Evolutionary conservation across 352 stramenopile species (phyloP).

Genomic region (Elongisporangium anandrum): DNA sequence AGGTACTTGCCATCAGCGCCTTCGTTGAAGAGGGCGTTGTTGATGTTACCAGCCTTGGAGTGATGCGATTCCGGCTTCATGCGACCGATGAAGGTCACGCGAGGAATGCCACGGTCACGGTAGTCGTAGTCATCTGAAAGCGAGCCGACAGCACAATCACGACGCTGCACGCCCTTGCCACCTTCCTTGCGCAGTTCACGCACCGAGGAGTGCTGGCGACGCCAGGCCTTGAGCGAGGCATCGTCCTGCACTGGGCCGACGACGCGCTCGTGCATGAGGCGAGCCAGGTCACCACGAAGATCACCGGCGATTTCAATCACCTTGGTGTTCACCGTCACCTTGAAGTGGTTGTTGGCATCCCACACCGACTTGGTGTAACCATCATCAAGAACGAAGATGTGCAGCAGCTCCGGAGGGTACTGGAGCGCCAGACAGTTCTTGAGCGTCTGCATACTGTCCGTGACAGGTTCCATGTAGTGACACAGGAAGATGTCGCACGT

Average conservation of each 20-base stretch:
- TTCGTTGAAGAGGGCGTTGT: slow-evolving; percentile 90
- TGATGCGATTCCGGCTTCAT: slow-evolving; percentile 89
- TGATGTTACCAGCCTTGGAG: slow-evolving; percentile 92
- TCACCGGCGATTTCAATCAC: slow-evolving; percentile 86
- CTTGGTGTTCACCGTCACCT: slow-evolving; percentile 88
- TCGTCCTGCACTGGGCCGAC: slow-evolving; percentile 77
- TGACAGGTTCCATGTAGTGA: slow-evolving; percentile 89
- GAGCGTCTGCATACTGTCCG: slow-evolving; percentile 78
- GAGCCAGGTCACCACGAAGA: slow-evolving; percentile 72
- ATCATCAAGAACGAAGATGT: slow-evolving; percentile 88
- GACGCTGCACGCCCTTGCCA: slow-evolving; percentile 73
- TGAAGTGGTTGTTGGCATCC: slow-evolving; percentile 89
- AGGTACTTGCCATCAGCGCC: slow-evolving; percentile 86
- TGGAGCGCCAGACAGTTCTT: slow-evolving; percentile 86
- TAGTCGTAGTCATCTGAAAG: slow-evolving; percentile 90
- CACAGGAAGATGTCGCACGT: slow-evolving; percentile 87
- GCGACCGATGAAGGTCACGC: slow-evolving; percentile 83
- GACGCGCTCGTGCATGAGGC: slow-evolving; percentile 85
- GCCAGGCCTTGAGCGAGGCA: slow-evolving; percentile 74
- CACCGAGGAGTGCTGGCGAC: slow-evolving; percentile 83
- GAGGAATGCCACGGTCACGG: slow-evolving; percentile 81
- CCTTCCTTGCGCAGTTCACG: slow-evolving; percentile 80
- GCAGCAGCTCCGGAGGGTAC: slow-evolving; percentile 82
- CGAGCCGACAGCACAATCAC: slow-evolving; percentile 83
- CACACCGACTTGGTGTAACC: slow-evolving; percentile 88